Base-by-base conservation (phyloP, 257 asterid genomes). In the Salvia hispanica region DNA sequence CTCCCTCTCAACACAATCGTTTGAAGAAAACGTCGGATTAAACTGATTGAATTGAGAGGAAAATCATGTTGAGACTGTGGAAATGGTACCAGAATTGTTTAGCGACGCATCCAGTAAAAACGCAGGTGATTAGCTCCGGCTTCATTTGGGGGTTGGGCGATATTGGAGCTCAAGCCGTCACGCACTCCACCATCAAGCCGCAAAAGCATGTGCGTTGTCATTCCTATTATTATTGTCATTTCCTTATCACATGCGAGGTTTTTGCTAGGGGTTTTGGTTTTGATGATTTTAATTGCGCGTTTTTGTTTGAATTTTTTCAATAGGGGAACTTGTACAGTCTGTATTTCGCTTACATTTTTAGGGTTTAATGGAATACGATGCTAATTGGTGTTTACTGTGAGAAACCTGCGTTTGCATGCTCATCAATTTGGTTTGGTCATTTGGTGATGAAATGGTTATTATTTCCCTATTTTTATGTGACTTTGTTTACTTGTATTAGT, bases 111-210 rank as follows among this genome's bases (percentile, higher is more conserved):
- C 96, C 96, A 10, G 89, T 89, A 18, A 89, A 87, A 77, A 89
- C 96, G 31, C 95, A 87, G 85, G 88, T 89, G 56, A 80, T 87
- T 66, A 89, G 96, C 88, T 89, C 96, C 6, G 91, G 84, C 14
- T 45, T 89, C 69, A 87, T 87, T 67, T 89, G 95, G 96, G 96
- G 96, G 28, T 62, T 79, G 12, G 96, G 96, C 9, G 96, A 87
- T 58, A 73, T 89, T 31, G 90, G 85, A 47, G 96, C 93, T 66
- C 96, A 89, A 67, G 53, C 87, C 59, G 91, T 89, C 39, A 87
- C 95, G 36, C 89, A 89, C 43, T 84, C 78, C 73, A 84, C 93
- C 25, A 63, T 80, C 73, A 85, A 79, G 16, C 69, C 18, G 34
- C 81, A 5, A 3, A 62, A 25, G 5, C 67, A 62, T 25, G 67